These are phyloP conservation scores for Fagopyrum tataricum DNA, from an alignment of 148 eudicot genomes.

Conservation along the genomic window DNA sequence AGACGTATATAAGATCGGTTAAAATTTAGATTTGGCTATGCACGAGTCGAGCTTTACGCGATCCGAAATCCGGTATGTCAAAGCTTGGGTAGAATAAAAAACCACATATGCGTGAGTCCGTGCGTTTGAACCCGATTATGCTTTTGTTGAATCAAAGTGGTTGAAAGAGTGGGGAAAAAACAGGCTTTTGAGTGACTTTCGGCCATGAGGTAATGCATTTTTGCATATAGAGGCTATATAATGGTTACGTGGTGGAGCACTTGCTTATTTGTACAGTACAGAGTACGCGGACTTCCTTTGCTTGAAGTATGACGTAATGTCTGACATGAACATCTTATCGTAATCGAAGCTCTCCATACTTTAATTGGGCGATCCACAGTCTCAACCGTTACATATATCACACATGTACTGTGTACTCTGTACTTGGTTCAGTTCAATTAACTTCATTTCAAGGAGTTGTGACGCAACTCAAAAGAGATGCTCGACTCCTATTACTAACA, in stretches of 20 bases:
- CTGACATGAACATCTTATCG: not conserved
- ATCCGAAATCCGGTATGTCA: no score
- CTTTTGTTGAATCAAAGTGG: no score
- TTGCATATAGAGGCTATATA: not conserved
- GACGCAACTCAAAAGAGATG: no score
- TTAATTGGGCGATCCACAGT: not conserved
- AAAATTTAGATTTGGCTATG: no score
- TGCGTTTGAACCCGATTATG: no score
- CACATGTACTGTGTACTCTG: not conserved
- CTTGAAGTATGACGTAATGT: not conserved
- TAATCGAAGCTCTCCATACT: not conserved
- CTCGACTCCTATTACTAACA: no score
- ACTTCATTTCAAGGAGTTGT: not conserved
- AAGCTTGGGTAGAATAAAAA: no score
- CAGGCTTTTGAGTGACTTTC: not conserved
- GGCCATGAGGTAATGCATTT: not conserved
- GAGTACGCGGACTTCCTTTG: not conserved
- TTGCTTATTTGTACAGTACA: not conserved
- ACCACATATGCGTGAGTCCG: no score
- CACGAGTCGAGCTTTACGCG: no score
- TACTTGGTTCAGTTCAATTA: not conserved
- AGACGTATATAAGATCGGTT: no score
- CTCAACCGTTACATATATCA: not conserved
- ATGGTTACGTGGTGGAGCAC: not conserved
- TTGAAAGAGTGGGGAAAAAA: not conserved